A percentile compares a stretch with the other conserved stretches of the same genome.
Conservation (phyloP, 805 yeast genomes). For the Metschnikowia vanudenii region DNA sequence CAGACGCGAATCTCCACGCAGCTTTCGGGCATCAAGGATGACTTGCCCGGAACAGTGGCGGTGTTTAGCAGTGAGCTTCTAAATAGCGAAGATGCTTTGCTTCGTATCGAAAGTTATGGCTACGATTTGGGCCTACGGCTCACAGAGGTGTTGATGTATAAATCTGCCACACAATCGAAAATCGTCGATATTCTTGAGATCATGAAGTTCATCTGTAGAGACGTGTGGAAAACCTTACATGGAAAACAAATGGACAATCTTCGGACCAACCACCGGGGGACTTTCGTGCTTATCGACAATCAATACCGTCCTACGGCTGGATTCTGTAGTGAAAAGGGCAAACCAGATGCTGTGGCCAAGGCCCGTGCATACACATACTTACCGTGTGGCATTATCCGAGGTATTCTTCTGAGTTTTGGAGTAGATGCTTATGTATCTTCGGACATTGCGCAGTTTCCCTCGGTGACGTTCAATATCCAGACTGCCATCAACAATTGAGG, state of each 20-base stretch:
- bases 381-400: slow-evolving; percentile 75
- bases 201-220: slow-evolving; percentile 90
- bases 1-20: slow-evolving; percentile 29
- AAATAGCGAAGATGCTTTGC: slow-evolving; percentile 49
- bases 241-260: slow-evolving; percentile 89
- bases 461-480: slow-evolving; percentile 71
- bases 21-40: slow-evolving; percentile 30
- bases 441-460: slow-evolving; percentile 59
- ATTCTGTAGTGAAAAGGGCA: slow-evolving; percentile 47
- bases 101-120: slow-evolving; percentile 69
- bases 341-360: slow-evolving; percentile 43
- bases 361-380: slow-evolving; percentile 58
- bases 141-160: slow-evolving; percentile 48
- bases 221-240: slow-evolving; percentile 79
- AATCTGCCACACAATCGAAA: slow-evolving; percentile 39
- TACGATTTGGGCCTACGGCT: slow-evolving; percentile 62
- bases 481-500: slow-evolving; percentile 42
- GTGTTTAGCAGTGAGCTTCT: slow-evolving; percentile 36
- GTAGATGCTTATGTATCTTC: slow-evolving; percentile 64
- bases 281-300: slow-evolving; percentile 75
- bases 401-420: slow-evolving; percentile 68
- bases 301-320: slow-evolving; percentile 53
- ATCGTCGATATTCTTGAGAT: slow-evolving; percentile 69
- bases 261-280: slow-evolving; percentile 87
- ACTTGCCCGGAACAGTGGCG: slow-evolving; percentile 43